Evolutionary conservation across 2,329 filamentous ascomycete genomes (phyloP), one percentile per base, ranked within the genome.

Genomic region (Helotiales sp.): DNA sequence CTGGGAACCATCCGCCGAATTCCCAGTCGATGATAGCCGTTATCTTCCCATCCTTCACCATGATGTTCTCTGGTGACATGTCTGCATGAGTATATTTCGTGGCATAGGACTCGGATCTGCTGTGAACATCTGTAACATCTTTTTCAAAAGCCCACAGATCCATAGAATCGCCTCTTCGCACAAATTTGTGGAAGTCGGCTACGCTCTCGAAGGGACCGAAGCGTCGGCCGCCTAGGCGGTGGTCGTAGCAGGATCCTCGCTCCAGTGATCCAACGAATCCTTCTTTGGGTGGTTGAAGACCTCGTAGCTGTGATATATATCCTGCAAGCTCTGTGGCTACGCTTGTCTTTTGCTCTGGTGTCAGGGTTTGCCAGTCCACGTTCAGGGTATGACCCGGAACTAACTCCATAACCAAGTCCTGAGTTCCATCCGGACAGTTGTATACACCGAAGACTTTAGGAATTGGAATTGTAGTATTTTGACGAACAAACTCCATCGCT

Each of bases 1-100:
- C 59, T 17, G 59, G 59, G 31, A 19, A 49, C 51, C 47, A 61
- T 22, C 59, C 59, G 27, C 15, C 27, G 15, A 30, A 52, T 40
- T 62, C 59, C 59, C 59, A 59, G 52, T 62, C 59, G 27, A 62
- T 29, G 6, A 62, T 22, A 12, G 22, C 59, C 40, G 49, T 48
- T 22, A 62, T 46, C 48, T 52, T 54, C 30, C 52, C 55, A 33
- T 60, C 19, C 33, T 54, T 30, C 15, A 60, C 54, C 44, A 60
- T 44, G 38, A 60, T 60, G 44, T 60, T 60, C 15, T 47, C 36
- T 12, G 50, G 47, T 33, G 50, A 33, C 27, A 60, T 29, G 34
- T 57, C 54, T 15, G 34, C 58, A 52, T 60, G 58, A 10, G 58
- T 60, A 24, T 33, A 49, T 33, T 49, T 49, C 17, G 30, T 49